Evolutionary conservation across 179 eudicot species (phyloP).

Genomic region (Spergularia azorica): DNA sequence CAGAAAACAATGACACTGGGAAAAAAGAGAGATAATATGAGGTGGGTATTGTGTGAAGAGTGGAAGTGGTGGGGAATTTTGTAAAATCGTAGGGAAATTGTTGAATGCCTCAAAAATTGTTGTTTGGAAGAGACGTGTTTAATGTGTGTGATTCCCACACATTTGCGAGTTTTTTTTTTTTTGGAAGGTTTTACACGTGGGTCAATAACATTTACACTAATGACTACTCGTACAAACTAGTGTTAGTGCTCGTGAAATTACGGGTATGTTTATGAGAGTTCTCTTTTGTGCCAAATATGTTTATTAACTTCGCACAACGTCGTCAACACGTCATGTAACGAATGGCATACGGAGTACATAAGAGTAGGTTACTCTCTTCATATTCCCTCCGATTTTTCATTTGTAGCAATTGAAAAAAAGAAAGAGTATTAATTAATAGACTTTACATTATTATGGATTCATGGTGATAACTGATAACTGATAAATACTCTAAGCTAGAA

Average conservation of each 20-base stretch:
- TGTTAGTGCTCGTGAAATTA: too few relatives aligned
- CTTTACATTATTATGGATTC: too few relatives aligned
- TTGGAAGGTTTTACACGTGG: conserved; percentile 35
- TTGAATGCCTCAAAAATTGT: conserved; percentile 17
- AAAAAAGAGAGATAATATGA: background rate
- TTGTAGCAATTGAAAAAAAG: too few relatives aligned
- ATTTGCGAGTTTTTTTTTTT: conserved; percentile 8
- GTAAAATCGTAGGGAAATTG: background rate
- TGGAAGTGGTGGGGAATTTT: background rate
- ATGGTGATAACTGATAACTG: too few relatives aligned
- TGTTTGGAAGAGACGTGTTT: conserved; percentile 12
- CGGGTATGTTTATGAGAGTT: background rate
- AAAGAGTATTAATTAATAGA: too few relatives aligned
- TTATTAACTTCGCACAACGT: too few relatives aligned
- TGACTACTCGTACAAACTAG: too few relatives aligned
- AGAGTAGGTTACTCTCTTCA: too few relatives aligned
- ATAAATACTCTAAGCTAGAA: too few relatives aligned
- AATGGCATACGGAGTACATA: too few relatives aligned
- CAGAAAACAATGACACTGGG: conserved; percentile 9
- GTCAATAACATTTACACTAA: conserved; percentile 13
- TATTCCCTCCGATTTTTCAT: too few relatives aligned
- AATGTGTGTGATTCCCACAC: background rate
- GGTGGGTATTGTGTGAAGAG: background rate
- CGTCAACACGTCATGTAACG: too few relatives aligned
- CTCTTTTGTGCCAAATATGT: background rate